A percentile compares a stretch with the other conserved stretches of the same genome.
Conservation (phyloP, 331 rosid species). For the Prunus yedoensis region DNA sequence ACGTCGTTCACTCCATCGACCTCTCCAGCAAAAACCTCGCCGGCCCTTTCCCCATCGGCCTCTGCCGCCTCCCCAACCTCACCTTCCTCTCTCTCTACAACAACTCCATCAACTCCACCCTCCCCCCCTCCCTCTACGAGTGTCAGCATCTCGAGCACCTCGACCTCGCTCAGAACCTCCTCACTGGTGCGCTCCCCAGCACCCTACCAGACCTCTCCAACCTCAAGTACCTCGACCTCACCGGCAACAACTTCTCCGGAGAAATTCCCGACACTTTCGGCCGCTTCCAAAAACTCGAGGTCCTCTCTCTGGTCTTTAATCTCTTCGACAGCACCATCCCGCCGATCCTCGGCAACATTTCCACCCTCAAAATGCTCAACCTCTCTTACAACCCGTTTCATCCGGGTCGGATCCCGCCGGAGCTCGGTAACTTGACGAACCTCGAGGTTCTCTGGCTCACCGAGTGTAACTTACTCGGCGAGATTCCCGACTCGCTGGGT, state of each 20-base stretch:
- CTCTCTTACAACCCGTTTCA: constrained; percentile 71
- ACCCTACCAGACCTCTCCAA: constrained; percentile 44
- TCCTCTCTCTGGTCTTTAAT: constrained; percentile 59
- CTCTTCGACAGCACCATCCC: constrained; percentile 59
- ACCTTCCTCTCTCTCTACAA: constrained; percentile 48
- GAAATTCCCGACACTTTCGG: constrained; percentile 49
- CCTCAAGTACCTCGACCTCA: constrained; percentile 60
- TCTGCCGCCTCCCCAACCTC: constrained; percentile 63
- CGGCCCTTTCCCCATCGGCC: constrained; percentile 52
- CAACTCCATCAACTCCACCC: constrained; percentile 67
- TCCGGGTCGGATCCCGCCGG: constrained; percentile 56
- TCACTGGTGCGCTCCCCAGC: constrained; percentile 63
- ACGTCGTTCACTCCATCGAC: constrained; percentile 44
- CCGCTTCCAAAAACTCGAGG: constrained; percentile 56
- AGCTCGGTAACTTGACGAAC: constrained; percentile 59
- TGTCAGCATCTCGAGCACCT: constrained; percentile 55
- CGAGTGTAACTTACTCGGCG: constrained; percentile 56
- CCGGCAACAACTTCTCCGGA: constrained; percentile 82
- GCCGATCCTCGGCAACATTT: constrained; percentile 50
- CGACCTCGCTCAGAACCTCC: constrained; percentile 77
- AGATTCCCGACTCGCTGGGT: constrained; percentile 64
- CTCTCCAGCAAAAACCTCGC: constrained; percentile 55
- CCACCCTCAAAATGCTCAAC: constrained; percentile 63
- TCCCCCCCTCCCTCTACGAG: constrained; percentile 43
- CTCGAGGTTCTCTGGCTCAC: constrained; percentile 69